Evolutionary conservation across 2,329 filamentous ascomycete genomes (phyloP), one percentile per base, ranked within the genome.

Genomic region (Chrysoporthe austroafricana): DNA sequence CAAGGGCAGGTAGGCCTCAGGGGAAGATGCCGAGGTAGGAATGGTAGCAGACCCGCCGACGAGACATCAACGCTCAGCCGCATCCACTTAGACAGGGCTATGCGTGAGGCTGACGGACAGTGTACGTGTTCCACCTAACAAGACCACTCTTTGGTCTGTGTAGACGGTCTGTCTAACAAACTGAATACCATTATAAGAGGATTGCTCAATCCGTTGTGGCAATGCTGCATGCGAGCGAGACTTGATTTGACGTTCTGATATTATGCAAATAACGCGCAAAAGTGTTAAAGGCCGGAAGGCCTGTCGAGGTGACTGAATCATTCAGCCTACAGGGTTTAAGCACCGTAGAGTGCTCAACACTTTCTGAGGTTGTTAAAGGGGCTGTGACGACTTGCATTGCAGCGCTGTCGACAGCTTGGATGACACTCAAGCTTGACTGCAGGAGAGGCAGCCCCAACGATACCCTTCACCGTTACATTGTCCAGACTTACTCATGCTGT

Each of bases 261-360:
- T 26, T 26, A 26, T 26, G 26, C 26, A 26, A 26, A 26, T 26
- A 26, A 26, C 26, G 26, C 26, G 26, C 26, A 26, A 21, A 50
- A 21, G 18, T 18, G n/a, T 21, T 1, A 9, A 6, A 21, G 5
- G 46, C 46, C 9, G 4, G 8, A 52, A 26, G 48, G 11, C 1
- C 26, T 21, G 21, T 52, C 21, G 48, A 32, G 21, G 26, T 62
- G 39, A 66, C n/a, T 32, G 48, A 36, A n/a, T 61, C 44, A 62
- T 64, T 62, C 11, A 44, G 59, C 39, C 34, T 56, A 1, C 13
- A 67, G 56, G 34, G 62, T 61, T 39, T 64, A 32, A 60, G 60
- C 39, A 52, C 42, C 21, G 4, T 21, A 21, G 11, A 9, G 18
- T 21, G 6, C 46, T n/a, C 6, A 21, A 50, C 3, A 21, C 7